phyloP scores from a whole-genome alignment of 2,329 filamentous ascomycete species.

The Colletotrichum melonis region DNA sequence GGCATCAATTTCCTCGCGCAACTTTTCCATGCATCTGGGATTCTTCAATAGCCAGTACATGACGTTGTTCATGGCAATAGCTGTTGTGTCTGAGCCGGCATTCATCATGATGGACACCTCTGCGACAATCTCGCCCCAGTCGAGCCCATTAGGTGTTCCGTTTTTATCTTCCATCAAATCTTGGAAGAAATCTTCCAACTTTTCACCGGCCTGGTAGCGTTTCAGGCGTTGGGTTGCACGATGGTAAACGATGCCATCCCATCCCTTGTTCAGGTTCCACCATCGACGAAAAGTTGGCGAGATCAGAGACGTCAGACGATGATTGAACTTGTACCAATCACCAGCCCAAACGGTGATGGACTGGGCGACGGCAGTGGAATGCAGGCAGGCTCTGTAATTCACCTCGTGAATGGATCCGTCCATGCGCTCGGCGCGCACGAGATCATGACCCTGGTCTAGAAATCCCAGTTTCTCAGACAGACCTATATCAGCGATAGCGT shows the following conservation, averaged over 20 bases:
- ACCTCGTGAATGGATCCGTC: slow-evolving; percentile 58
- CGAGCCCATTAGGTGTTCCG: slow-evolving; percentile 53
- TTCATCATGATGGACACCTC: slow-evolving; percentile 65
- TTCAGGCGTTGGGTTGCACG: slow-evolving; percentile 34
- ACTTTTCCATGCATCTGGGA: slow-evolving; percentile 50
- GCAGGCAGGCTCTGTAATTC: slow-evolving; percentile 61
- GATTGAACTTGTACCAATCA: slow-evolving; percentile 57
- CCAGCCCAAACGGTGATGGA: slow-evolving; percentile 62
- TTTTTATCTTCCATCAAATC: slow-evolving; percentile 62
- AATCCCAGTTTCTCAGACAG: slow-evolving; percentile 61
- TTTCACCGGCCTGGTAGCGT: slow-evolving; percentile 62
- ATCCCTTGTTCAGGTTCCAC: too few relatives aligned
- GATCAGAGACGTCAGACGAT: too few relatives aligned
- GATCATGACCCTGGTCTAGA: slow-evolving; percentile 60
- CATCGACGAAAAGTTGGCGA: neutral
- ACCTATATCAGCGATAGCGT: slow-evolving; percentile 68
- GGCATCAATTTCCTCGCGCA: slow-evolving; percentile 49
- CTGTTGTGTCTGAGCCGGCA: slow-evolving; percentile 59
- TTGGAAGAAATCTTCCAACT: slow-evolving; percentile 69
- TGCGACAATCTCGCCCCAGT: slow-evolving; percentile 69
- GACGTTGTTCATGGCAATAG: slow-evolving; percentile 61
- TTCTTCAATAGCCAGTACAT: slow-evolving; percentile 63
- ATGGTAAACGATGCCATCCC: neutral
- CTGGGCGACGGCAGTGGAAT: slow-evolving; percentile 61
- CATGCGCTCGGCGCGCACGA: slow-evolving; percentile 52